These are phyloP conservation scores for Debaryomyces nepalensis DNA, from an alignment of 1,139 yeast genomes.

Conservation along the genomic window DNA sequence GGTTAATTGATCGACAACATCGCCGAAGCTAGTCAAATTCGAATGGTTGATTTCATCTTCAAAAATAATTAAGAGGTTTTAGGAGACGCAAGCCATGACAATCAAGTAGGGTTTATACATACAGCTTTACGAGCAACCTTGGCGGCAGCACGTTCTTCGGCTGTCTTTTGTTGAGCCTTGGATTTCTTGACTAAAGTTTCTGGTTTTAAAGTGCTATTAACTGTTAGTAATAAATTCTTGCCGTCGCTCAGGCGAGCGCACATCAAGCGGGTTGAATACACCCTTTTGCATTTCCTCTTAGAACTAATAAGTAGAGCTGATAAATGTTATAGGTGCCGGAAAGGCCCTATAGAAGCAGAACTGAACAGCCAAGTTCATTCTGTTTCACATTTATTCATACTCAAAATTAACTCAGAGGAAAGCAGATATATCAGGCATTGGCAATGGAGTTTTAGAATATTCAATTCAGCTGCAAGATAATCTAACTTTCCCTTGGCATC, in stretches of 20 bases:
- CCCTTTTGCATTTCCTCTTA: constrained; percentile 10
- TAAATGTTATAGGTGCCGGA: constrained; percentile 28
- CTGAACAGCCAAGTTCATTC: constrained; percentile 55
- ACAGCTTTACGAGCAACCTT: constrained; percentile 87
- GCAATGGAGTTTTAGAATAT: constrained; percentile 39
- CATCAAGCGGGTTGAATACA: constrained; percentile 2
- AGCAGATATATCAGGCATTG: constrained; percentile 56
- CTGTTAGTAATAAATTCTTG: constrained; percentile 37
- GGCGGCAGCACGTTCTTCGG: constrained; percentile 87
- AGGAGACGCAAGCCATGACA: constrained; percentile 8
- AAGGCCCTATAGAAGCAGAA: constrained; percentile 37
- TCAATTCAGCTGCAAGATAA: constrained; percentile 45
- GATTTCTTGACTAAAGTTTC: constrained; percentile 96
- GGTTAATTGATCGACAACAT: constrained; percentile 97
- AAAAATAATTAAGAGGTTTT: constrained; percentile 29
- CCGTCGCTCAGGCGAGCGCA: background rate
- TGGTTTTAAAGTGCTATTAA: constrained; percentile 62
- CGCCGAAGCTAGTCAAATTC: constrained; percentile 82
- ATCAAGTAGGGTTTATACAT: constrained; percentile 48
- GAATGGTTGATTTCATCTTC: constrained; percentile 68
- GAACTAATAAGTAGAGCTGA: constrained; percentile 7
- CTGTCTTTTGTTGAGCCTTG: constrained; percentile 86
- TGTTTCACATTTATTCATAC: constrained; percentile 32
- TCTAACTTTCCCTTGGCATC: constrained; percentile 49
- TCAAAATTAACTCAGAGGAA: constrained; percentile 46